These are phyloP conservation scores for Cylindrodendrum hubeiense DNA, from an alignment of 2,329 filamentous ascomycete genomes.

Conservation along the genomic window DNA sequence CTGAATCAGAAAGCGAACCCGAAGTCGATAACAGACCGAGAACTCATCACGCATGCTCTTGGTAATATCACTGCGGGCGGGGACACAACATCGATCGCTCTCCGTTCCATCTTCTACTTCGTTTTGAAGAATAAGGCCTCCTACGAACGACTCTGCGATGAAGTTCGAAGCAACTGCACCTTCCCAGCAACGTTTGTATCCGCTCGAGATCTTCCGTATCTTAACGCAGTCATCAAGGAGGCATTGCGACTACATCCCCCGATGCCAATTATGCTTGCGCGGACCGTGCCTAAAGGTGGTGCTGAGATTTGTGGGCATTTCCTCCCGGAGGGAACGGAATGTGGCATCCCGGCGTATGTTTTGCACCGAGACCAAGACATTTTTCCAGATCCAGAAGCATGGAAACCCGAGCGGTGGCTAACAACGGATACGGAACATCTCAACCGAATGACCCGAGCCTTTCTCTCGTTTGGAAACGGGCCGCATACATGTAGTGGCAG, in stretches of 20 bases:
- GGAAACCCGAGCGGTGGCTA: no score
- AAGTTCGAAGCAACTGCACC: background rate
- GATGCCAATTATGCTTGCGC: background rate
- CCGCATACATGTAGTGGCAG: slow-evolving; percentile 8
- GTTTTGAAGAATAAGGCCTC: background rate
- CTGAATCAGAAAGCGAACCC: background rate
- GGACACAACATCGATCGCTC: background rate
- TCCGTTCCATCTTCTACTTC: background rate
- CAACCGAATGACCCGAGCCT: background rate
- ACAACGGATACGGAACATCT: background rate
- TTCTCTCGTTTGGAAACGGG: slow-evolving; percentile 9
- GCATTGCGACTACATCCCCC: background rate
- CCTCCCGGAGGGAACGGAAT: background rate
- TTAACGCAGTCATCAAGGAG: background rate
- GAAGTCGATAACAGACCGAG: background rate
- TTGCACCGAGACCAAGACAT: background rate
- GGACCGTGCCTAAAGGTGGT: background rate
- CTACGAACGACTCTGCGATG: background rate
- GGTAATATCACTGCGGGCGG: background rate
- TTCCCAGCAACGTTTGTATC: background rate
- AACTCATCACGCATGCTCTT: background rate
- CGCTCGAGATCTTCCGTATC: background rate
- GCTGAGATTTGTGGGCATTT: background rate
- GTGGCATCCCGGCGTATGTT: background rate
- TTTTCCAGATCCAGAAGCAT: background rate